Evolutionary conservation across 1,139 yeast species (phyloP), one percentile per base, ranked within the genome.

Genomic region (Protomyces arabidopsidicola): DNA sequence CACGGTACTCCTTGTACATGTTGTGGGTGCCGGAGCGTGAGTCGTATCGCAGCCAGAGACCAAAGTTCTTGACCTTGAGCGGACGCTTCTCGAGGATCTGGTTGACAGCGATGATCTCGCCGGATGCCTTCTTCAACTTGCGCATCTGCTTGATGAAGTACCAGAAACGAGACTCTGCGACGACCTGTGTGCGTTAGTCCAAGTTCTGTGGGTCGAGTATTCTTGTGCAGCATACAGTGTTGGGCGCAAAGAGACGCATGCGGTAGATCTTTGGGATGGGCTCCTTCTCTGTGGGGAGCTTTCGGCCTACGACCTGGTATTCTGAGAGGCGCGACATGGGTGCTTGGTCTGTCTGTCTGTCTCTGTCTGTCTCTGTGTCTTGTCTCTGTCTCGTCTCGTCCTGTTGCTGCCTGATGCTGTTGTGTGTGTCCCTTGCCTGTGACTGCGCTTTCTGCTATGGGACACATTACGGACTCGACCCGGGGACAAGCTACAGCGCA

Each of bases 1-100:
- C 98, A 84, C 98, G 91, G 95, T 90, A 90, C 86, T 93, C 99
- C 86, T 90, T 93, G 97, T 93, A 93, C 98, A 93, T 93, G 95
- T 93, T 93, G 95, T 95, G 98, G 78, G 96, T 90, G 84, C 99
- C 99, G 74, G 98, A 95, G 87, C 98, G 95, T 74, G 99, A 93
- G 81, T 95, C 98, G 90, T 95, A 93, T 86, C 98, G 91, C 81
- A 93, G 87, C 98, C 98, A 93, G 84, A 95, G 81, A 85, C 98
- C 98, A 79, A 90, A 93, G 90, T 91, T 93, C 93, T 93, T 93
- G 78, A 93, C 98, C 86, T 90, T 91, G 83, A 96, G 89, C 82
- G 98, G 98, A 85, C 84, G 90, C 79, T 91, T 84, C 84, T 93
- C 99, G 78, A 87, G 78, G 80, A 95, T 88, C 66, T 66, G 81